Evolutionary conservation across 1,139 yeast genomes (phyloP), one percentile per base, ranked within the genome.

Genomic region (Saccharomycopsis hybrid): DNA sequence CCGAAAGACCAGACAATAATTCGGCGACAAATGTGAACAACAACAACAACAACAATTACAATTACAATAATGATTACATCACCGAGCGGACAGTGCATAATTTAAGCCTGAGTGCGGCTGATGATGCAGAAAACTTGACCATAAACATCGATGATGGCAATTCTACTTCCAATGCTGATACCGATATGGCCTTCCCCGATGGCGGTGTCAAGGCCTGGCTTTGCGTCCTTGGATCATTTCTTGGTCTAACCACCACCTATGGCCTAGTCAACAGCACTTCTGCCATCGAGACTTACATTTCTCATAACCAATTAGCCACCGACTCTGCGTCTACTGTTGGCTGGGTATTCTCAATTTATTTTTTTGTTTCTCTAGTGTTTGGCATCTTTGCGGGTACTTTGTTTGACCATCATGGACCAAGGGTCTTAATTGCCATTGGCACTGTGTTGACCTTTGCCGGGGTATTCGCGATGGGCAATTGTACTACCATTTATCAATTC

Each of bases 281-380:
- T 43, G 80, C 80, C 11, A 71, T 81, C 31, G 83, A 82, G 60
- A 73, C 82, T 2, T 80, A 78, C 60, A 69, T 81, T 3, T 61
- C 75, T 5, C 62, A 67, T 46, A 70, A 81, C 59, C 83, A 79
- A 58, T 66, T 82, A 48, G 61, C 62, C 3, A 59, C 67, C 42
- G 62, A 67, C 11, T 62, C 74, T 5, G 68, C 74, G 4, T 65
- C 78, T 1, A 65, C 72, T 28, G 69, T 79, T 1, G 78, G 83
- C 2, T 82, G 88, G 88, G 74, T 82, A 39, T 82, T 81, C 60
- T 74, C 83, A 2, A 63, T 80, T 4, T 79, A 73, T 60, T 63
- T 74, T 47, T 80, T 80, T 52, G 68, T 81, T 28, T 70, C 79
- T 59, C 78, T 78, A 59, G 70, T 78, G 47, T 75, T 82, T 24